Conservation (phyloP, 1,284 basidiomycete species). For the Heterobasidion occidentale region DNA sequence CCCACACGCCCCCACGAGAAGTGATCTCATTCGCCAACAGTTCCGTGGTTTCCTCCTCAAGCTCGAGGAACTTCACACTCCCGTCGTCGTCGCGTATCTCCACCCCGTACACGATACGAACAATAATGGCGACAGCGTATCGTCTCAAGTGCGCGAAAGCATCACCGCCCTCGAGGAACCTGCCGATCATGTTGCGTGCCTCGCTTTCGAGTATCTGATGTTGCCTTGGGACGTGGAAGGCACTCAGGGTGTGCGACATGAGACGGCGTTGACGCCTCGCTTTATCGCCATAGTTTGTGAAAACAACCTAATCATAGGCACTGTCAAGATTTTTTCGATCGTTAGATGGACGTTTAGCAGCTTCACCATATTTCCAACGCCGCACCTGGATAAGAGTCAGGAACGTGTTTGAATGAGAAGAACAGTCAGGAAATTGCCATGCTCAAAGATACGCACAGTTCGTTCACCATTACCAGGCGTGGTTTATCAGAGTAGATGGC, state of each 20-base stretch:
- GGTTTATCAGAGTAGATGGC: background rate
- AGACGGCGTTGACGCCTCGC: background rate
- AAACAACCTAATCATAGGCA: background rate
- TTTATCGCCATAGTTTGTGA: background rate
- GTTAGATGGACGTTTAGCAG: too few species aligned
- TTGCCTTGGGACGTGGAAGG: background rate
- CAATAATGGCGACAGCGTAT: background rate
- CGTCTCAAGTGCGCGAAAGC: background rate
- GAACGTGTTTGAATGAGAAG: too few species aligned
- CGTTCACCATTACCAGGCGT: background rate
- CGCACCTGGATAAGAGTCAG: background rate
- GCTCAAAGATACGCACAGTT: background rate
- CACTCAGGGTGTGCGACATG: background rate
- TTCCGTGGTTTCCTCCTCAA: background rate
- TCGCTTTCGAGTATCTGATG: background rate
- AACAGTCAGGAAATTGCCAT: background rate
- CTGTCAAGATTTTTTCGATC: too few species aligned
- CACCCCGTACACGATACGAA: conserved; percentile 1
- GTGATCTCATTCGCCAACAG: conserved; percentile 2
- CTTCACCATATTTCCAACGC: background rate
- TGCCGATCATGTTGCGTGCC: background rate
- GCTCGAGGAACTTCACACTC: background rate
- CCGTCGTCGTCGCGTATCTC: background rate
- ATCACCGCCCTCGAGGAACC: background rate
- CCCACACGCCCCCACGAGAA: conserved; percentile 3